Base-by-base conservation (phyloP, 2,329 filamentous ascomycete species). In the Alternaria brassicicola region DNA sequence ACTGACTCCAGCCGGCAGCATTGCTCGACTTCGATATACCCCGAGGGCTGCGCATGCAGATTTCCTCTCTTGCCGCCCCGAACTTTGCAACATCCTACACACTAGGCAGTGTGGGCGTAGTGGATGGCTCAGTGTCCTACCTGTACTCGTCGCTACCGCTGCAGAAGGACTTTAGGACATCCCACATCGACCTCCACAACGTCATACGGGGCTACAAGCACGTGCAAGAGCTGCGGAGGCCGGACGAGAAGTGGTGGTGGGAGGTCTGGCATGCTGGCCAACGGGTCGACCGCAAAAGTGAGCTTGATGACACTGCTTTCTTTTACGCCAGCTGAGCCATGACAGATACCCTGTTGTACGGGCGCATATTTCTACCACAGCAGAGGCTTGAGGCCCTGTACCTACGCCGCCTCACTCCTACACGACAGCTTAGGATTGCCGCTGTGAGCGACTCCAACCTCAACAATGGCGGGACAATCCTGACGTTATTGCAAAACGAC, bases 101-200 rank as follows among this genome's bases (percentile, higher is more conserved):
- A 39, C 86, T 99, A 42, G 92, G 93, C 60, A 96, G 89, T 39
- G 86, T 96, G 15, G 95, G 94, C 59, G 85, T 96, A 33, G 93
- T 99, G 50, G 94, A 98, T 80, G 95, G 95, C 75, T 97, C 93
- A n/a, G 86, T 99, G 56, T 96, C 93, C 13, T 99, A 98, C 79
- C 86, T 99, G 52, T 98, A 96, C 81, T 96, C 93, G 47, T 96
- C 92, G 3, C 84, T 95, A 8, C 88, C 92, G 12, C 84, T 98
- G 55, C 80, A 83, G 36, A 83, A 88, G 19, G 79, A 80, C 63
- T 92, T 83, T 77, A 86, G 87, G 77, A 96, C 92, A 68, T 88
- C 89, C 46, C 81, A 85, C 21, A 89, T 97, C 35, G 88, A 92
- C 13, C 82, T 99, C 9, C 89, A 89, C 30, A 85, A 89, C 65